Evolutionary conservation across 352 stramenopile genomes (phyloP).

Genomic region (Phytophthora pluvialis): DNA sequence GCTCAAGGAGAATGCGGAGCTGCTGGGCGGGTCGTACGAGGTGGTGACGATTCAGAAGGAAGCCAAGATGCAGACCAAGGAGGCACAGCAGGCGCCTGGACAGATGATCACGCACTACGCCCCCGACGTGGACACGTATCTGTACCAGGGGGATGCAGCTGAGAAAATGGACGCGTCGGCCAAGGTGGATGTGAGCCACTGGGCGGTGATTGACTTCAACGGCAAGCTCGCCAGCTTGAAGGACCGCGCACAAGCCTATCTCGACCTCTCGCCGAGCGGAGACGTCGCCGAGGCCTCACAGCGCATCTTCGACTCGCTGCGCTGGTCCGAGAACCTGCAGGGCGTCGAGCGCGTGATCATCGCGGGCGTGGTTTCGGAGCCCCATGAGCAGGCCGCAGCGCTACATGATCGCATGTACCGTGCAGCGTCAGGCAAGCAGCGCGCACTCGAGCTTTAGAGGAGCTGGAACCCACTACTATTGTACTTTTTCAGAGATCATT

Average conservation of each 20-base stretch:
- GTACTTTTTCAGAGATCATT: conserved; percentile 27
- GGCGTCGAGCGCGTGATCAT: conserved; percentile 77
- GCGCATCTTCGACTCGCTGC: conserved; percentile 84
- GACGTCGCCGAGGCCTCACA: conserved; percentile 76
- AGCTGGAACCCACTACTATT: conserved; percentile 15
- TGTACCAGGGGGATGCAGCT: conserved; percentile 58
- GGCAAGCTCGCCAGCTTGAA: conserved; percentile 56
- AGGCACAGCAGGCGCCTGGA: conserved; percentile 92
- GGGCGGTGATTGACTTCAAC: conserved; percentile 87
- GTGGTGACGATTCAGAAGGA: conserved; percentile 76
- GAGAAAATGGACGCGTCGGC: conserved; percentile 43
- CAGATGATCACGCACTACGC: conserved; percentile 98
- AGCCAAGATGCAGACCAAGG: conserved; percentile 62
- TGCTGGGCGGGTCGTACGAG: conserved; percentile 54
- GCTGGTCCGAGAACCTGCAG: conserved; percentile 82
- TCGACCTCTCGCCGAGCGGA: conserved; percentile 77
- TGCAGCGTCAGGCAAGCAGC: conserved; percentile 76
- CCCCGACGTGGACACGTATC: conserved; percentile 93
- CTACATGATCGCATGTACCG: conserved; percentile 88
- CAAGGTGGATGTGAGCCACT: conserved; percentile 47
- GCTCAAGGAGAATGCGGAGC: conserved; percentile 52
- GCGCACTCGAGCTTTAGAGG: conserved; percentile 51
- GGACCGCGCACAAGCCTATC: conserved; percentile 63
- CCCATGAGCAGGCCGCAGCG: conserved; percentile 77
- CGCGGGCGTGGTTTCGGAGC: conserved; percentile 52